A percentile compares a stretch with the other conserved stretches of the same genome.
These are phyloP conservation scores for Cyclostephanos invisitatus DNA, from an alignment of 108 stramenopile species.

Conservation along the genomic window DNA sequence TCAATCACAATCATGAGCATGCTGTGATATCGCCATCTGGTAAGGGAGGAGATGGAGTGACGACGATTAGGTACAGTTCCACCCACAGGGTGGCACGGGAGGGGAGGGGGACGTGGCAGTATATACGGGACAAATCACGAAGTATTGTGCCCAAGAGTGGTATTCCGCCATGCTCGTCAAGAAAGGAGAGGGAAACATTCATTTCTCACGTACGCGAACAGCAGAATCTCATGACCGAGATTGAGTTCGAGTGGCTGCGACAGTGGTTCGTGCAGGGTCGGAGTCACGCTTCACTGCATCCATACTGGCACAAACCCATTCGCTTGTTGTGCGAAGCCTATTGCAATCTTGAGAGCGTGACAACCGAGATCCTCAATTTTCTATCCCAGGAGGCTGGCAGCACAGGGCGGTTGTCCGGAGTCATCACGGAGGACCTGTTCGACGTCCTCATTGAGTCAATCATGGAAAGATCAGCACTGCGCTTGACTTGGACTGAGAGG, in stretches of 20 bases:
- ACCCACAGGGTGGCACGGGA: conserved; percentile 72
- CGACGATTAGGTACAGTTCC: conserved; percentile 53
- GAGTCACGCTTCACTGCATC: conserved; percentile 57
- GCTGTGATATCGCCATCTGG: conserved; percentile 54
- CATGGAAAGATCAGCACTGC: conserved; percentile 30
- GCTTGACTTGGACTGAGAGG: conserved; percentile 33
- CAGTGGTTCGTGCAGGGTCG: conserved; percentile 82
- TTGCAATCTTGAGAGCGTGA: conserved; percentile 21
- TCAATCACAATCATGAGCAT: conserved; percentile 87
- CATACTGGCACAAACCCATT: conserved; percentile 56
- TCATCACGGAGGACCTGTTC: conserved; percentile 46
- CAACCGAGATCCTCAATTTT: conserved; percentile 6
- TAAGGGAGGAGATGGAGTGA: conserved; percentile 30
- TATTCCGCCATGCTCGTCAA: conserved; percentile 4
- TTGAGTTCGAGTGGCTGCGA: conserved; percentile 85
- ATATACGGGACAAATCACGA: conserved; percentile 52
- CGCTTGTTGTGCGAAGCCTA: conserved; percentile 25
- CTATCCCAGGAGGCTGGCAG: background rate
- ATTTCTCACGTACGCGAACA: conserved; percentile 37
- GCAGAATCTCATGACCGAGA: conserved; percentile 63
- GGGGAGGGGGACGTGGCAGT: conserved; percentile 55
- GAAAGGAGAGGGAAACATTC: conserved; percentile 18
- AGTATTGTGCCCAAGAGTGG: conserved; percentile 1
- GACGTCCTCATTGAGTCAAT: conserved; percentile 55
- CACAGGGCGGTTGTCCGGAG: background rate